These are phyloP conservation scores for Podospora australis DNA, from an alignment of 495 filamentous ascomycete genomes.

Conservation along the genomic window DNA sequence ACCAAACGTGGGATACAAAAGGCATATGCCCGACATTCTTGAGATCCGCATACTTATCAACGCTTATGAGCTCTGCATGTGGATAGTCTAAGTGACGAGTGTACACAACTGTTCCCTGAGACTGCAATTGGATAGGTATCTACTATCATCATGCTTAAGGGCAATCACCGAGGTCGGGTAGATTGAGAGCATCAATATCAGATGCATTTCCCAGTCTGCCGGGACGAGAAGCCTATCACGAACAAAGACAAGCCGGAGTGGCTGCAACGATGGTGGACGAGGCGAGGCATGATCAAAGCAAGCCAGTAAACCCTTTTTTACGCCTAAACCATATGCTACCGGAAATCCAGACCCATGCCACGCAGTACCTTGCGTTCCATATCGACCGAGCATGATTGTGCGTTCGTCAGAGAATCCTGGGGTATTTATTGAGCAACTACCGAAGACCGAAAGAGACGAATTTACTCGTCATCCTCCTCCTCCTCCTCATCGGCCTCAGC, in stretches of 20 bases:
- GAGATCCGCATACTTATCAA: no score
- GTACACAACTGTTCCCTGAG: no score
- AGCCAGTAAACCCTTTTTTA: slow-evolving; percentile 34
- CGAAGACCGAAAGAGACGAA: not conserved
- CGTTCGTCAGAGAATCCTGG: not conserved
- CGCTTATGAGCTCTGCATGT: no score
- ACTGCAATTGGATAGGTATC: no score
- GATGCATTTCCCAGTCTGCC: no score
- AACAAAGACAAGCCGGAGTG: not conserved
- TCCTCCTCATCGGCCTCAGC: slow-evolving; percentile 66
- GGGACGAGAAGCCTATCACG: not conserved
- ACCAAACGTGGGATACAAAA: no score
- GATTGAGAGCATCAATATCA: no score
- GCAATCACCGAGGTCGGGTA: no score
- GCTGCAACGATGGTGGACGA: slow-evolving; percentile 7
- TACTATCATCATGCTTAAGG: no score
- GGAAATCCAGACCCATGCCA: slow-evolving; percentile 28
- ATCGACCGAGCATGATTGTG: not conserved
- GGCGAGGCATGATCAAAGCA: slow-evolving; percentile 24
- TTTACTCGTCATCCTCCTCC: slow-evolving; percentile 54
- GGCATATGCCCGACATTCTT: no score
- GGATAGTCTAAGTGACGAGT: no score
- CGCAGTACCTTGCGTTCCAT: slow-evolving; percentile 12
- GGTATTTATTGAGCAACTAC: no score
- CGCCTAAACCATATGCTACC: slow-evolving; percentile 34